Evolutionary conservation across 768 basidiomycete genomes (phyloP).

Genomic region (Tylopilus plumbeoviolaceoides): DNA sequence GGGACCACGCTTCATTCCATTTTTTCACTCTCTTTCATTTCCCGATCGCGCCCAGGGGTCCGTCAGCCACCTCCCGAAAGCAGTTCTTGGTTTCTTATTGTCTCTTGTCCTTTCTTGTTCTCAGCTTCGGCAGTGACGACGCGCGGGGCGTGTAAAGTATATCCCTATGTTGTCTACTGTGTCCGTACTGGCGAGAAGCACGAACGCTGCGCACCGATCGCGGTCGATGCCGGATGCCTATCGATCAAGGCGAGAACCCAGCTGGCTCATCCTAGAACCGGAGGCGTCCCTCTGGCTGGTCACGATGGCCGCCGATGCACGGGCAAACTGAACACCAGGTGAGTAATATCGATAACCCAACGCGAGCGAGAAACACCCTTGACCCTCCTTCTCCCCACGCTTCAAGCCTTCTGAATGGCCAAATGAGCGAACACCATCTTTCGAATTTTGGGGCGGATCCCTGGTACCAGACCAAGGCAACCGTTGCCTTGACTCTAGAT

Average conservation of each 20-base stretch:
- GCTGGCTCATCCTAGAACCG: background rate
- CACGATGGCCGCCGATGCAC: background rate
- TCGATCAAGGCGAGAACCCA: background rate
- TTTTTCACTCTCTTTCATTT: background rate
- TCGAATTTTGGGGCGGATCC: background rate
- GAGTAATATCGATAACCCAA: background rate
- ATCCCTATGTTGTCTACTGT: constrained; percentile 12
- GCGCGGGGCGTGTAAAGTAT: background rate
- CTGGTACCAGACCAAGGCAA: background rate
- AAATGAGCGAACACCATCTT: background rate
- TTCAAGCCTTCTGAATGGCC: too few relatives aligned
- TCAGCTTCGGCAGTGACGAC: background rate
- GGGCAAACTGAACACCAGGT: background rate
- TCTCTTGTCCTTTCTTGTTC: background rate
- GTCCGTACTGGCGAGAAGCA: constrained; percentile 2
- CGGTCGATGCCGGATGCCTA: constrained; percentile 12
- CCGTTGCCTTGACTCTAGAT: background rate
- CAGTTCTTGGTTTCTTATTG: background rate
- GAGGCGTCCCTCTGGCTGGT: background rate
- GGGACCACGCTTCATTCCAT: background rate
- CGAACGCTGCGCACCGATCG: constrained; percentile 9
- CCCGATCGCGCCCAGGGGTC: background rate
- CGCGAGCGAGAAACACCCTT: background rate
- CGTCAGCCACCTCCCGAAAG: background rate
- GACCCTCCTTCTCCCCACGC: background rate